phyloP scores from a whole-genome alignment of 1,284 basidiomycete species.

The Wolfiporia cocos region DNA sequence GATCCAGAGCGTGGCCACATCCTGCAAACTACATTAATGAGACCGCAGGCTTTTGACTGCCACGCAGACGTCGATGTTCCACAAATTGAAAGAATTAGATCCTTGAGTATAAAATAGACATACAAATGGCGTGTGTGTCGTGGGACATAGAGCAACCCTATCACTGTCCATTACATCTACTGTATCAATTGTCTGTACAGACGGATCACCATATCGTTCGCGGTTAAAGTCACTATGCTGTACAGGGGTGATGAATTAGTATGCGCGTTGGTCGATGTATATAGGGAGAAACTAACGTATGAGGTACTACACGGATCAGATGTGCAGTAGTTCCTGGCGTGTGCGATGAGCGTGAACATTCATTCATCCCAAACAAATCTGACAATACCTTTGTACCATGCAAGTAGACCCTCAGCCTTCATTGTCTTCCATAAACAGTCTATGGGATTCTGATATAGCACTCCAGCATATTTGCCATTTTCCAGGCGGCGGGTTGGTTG shows the following conservation, averaged over 20 bases:
- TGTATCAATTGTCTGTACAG: constrained; percentile 60
- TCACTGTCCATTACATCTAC: too few species aligned
- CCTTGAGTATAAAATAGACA: too few species aligned
- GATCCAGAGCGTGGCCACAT: too few species aligned
- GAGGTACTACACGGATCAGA: constrained; percentile 87
- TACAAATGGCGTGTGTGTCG: too few species aligned
- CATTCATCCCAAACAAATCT: background rate
- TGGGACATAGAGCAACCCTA: too few species aligned
- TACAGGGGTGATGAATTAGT: background rate
- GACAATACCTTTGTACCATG: constrained; percentile 83
- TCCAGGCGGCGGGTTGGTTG: constrained; percentile 76
- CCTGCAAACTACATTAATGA: too few species aligned
- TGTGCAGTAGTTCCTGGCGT: constrained; percentile 81
- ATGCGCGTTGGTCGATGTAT: too few species aligned
- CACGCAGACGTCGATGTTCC: too few species aligned
- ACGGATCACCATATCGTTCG: constrained; percentile 77
- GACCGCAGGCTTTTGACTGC: too few species aligned
- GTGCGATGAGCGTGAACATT: background rate
- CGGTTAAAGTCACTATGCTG: constrained; percentile 80
- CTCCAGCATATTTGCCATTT: constrained; percentile 70
- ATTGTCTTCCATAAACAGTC: constrained; percentile 97
- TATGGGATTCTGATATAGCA: constrained; percentile 87
- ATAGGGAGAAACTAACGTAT: constrained; percentile 54
- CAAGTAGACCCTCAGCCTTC: constrained; percentile 83
- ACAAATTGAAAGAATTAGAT: too few species aligned